A percentile compares a stretch with the other conserved stretches of the same genome.
phyloP scores from a whole-genome alignment of 768 basidiomycete genomes.

The Boletales sp. region DNA sequence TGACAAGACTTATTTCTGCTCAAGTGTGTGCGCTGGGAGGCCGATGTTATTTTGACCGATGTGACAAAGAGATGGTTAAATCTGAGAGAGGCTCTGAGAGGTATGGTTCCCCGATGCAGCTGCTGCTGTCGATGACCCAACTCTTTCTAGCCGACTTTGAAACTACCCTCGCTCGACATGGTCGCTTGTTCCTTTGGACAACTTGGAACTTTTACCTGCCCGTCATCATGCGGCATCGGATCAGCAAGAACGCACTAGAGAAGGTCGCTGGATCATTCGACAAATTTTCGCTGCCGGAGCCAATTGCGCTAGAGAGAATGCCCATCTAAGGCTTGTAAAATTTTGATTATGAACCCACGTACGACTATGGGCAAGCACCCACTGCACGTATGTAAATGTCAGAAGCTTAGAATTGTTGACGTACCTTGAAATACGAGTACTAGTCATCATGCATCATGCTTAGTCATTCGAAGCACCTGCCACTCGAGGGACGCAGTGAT shows the following conservation, averaged over 20 bases:
- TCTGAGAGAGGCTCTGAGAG: slow-evolving; percentile 52
- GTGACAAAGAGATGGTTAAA: slow-evolving; percentile 66
- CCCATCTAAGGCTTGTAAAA: slow-evolving; percentile 8
- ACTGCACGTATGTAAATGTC: no score
- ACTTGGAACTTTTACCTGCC: slow-evolving; percentile 58
- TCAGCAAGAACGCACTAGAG: slow-evolving; percentile 39
- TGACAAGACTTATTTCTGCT: slow-evolving; percentile 1
- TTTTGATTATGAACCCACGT: neutral
- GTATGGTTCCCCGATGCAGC: slow-evolving; percentile 35
- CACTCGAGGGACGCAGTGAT: neutral
- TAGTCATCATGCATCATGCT: no score
- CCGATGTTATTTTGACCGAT: slow-evolving; percentile 76
- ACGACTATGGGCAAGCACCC: neutral
- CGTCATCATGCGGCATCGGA: slow-evolving; percentile 30
- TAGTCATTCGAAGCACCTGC: slow-evolving; percentile 16
- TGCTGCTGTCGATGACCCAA: neutral
- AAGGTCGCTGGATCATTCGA: slow-evolving; percentile 54
- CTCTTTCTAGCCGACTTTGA: slow-evolving; percentile 57
- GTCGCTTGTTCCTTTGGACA: slow-evolving; percentile 75
- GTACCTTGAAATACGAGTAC: no score
- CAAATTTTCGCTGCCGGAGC: slow-evolving; percentile 24
- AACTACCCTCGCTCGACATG: slow-evolving; percentile 55
- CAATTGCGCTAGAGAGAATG: slow-evolving; percentile 15
- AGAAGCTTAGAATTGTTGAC: no score
- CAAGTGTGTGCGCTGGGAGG: slow-evolving; percentile 77